These are phyloP conservation scores for Moniliella sp. DNA, from an alignment of 1,284 basidiomycete genomes.

Conservation along the genomic window DNA sequence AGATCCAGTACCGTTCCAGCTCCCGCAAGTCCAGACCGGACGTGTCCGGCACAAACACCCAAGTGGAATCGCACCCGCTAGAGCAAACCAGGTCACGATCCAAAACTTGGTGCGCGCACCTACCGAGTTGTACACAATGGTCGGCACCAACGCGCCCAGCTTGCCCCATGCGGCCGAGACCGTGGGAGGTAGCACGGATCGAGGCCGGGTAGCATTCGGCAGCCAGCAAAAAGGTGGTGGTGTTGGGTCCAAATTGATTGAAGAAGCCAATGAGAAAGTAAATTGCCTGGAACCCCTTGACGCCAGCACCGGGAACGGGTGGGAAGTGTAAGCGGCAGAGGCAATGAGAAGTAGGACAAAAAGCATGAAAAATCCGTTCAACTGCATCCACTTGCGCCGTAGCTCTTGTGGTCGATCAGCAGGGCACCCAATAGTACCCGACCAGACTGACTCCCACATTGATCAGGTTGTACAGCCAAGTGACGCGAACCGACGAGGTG, in stretches of 20 bases:
- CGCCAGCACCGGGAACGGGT: constrained; percentile 19
- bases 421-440: constrained; percentile 42
- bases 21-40: constrained; percentile 41
- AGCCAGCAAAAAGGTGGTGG: constrained; percentile 33
- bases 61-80: constrained; percentile 37
- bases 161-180: constrained; percentile 34
- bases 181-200: constrained; percentile 35
- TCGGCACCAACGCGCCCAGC: constrained; percentile 33
- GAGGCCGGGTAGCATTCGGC: constrained; percentile 35
- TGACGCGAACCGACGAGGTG: constrained; percentile 33
- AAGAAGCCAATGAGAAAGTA: constrained; percentile 40
- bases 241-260: constrained; percentile 41
- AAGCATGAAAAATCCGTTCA: constrained; percentile 38
- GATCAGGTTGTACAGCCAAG: constrained; percentile 41
- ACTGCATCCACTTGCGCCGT: constrained; percentile 38
- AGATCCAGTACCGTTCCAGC: constrained; percentile 42
- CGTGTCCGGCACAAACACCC: constrained; percentile 39
- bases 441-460: constrained; percentile 38
- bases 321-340: constrained; percentile 35
- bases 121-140: constrained; percentile 36
- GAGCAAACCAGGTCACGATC: constrained; percentile 41
- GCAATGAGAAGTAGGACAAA: constrained; percentile 37
- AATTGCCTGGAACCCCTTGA: constrained; percentile 38
- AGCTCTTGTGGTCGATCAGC: constrained; percentile 41
- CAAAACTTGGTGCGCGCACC: constrained; percentile 38